These are phyloP conservation scores for Globisporangium irregulare DNA, from an alignment of 352 stramenopile genomes.

Conservation along the genomic window DNA sequence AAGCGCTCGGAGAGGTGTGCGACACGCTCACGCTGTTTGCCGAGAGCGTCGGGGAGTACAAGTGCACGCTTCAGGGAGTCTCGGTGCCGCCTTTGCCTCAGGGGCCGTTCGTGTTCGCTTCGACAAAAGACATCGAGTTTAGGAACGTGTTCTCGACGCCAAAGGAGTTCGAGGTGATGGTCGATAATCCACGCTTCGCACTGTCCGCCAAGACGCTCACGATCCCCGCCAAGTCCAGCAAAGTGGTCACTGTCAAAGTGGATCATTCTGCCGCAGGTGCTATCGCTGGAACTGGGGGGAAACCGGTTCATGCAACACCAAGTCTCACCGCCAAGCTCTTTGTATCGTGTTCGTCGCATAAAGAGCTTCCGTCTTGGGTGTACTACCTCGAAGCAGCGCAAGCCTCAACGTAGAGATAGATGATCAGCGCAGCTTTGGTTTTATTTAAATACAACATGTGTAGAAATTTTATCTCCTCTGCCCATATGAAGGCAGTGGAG, in stretches of 20 bases:
- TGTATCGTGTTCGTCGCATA: conserved; percentile 65
- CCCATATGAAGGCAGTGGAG: background rate
- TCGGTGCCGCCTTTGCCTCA: conserved; percentile 76
- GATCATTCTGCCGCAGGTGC: conserved; percentile 23
- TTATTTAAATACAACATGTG: conserved; percentile 6
- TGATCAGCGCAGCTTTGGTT: background rate
- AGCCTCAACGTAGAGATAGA: conserved; percentile 1
- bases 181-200: conserved; percentile 77
- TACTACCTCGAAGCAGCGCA: conserved; percentile 74
- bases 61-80: conserved; percentile 75
- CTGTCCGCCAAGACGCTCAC: conserved; percentile 51
- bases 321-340: conserved; percentile 71
- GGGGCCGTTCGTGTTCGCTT: conserved; percentile 74
- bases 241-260: conserved; percentile 56
- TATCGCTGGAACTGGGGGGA: conserved; percentile 11
- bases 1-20: conserved; percentile 79
- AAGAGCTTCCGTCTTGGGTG: conserved; percentile 80
- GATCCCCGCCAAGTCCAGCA: conserved; percentile 68
- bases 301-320: conserved; percentile 1
- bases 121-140: conserved; percentile 79
- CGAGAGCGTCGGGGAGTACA: conserved; percentile 76
- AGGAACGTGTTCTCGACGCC: conserved; percentile 86
- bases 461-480: background rate
- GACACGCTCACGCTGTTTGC: conserved; percentile 74
- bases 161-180: conserved; percentile 72